These are phyloP conservation scores for Erodium maritimum DNA, from an alignment of 345 rosid species.

Conservation along the genomic window DNA sequence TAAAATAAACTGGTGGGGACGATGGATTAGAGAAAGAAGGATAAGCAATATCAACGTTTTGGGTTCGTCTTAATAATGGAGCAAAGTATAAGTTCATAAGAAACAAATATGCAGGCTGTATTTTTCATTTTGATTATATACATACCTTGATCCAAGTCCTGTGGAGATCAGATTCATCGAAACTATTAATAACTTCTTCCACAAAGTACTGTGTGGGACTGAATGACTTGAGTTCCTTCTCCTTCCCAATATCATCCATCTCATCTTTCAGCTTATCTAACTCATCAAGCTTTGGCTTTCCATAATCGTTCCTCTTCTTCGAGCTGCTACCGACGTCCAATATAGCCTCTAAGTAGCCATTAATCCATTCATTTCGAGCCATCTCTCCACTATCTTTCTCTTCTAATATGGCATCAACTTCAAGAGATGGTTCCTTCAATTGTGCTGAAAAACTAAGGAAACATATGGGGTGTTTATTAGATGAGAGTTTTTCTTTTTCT, in stretches of 20 bases:
- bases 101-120: too few species aligned
- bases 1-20: too few species aligned
- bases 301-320: constrained; percentile 29
- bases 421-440: background rate
- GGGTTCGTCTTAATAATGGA: too few species aligned
- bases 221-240: constrained; percentile 30
- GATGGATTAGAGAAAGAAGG: too few species aligned
- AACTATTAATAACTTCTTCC: constrained; percentile 73
- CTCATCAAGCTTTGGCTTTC: constrained; percentile 20
- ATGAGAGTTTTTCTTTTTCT: constrained; percentile 11
- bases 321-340: constrained; percentile 55
- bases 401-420: background rate
- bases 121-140: background rate
- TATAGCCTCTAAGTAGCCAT: constrained; percentile 80
- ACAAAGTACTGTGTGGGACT: constrained; percentile 77
- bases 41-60: too few species aligned
- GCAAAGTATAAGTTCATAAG: too few species aligned
- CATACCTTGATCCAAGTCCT: constrained; percentile 80
- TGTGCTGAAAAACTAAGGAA: background rate
- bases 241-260: constrained; percentile 27
- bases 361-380: constrained; percentile 90
- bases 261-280: background rate
- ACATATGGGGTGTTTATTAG: constrained; percentile 1
- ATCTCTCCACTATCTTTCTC: constrained; percentile 21
- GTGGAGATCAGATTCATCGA: constrained; percentile 77